These are phyloP conservation scores for Cruciata laevipes DNA, from an alignment of 257 asterid species.

Conservation along the genomic window DNA sequence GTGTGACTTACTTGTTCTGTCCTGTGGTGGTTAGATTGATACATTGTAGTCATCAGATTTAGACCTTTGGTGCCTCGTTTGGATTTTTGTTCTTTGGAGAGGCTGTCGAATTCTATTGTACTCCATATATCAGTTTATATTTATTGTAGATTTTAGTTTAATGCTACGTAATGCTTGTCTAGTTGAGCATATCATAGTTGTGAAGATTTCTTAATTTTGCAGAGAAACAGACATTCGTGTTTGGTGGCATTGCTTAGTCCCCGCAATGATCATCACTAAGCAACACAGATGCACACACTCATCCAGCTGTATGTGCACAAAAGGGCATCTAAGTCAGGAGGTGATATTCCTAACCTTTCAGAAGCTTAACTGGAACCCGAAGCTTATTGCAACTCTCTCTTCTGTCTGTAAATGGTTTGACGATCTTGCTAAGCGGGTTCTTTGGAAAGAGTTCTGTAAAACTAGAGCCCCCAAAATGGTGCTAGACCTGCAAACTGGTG, in stretches of 20 bases:
- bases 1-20: not conserved
- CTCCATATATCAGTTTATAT: not conserved
- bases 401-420: conserved; percentile 92
- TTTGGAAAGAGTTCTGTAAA: conserved; percentile 92
- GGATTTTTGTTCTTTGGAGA: not conserved
- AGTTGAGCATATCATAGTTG: not conserved
- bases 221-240: conserved; percentile 5
- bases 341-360: conserved; percentile 64
- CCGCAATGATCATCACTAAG: conserved; percentile 55
- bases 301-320: conserved; percentile 65
- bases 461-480: conserved; percentile 92
- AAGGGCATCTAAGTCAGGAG: conserved; percentile 80
- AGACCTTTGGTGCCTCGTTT: not conserved
- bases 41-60: conserved; percentile 13
- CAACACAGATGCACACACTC: conserved; percentile 90
- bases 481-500: conserved; percentile 78
- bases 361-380: conserved; percentile 78
- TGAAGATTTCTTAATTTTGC: not conserved
- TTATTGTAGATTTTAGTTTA: not conserved
- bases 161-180: conserved; percentile 13
- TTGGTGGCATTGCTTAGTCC: conserved; percentile 31
- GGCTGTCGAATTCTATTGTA: not conserved
- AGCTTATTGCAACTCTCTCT: conserved; percentile 63
- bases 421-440: conserved; percentile 78
- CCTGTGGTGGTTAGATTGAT: not conserved